Conservation (phyloP, 192 early-diverging fungal species). For the Phycomyces nitens region DNA sequence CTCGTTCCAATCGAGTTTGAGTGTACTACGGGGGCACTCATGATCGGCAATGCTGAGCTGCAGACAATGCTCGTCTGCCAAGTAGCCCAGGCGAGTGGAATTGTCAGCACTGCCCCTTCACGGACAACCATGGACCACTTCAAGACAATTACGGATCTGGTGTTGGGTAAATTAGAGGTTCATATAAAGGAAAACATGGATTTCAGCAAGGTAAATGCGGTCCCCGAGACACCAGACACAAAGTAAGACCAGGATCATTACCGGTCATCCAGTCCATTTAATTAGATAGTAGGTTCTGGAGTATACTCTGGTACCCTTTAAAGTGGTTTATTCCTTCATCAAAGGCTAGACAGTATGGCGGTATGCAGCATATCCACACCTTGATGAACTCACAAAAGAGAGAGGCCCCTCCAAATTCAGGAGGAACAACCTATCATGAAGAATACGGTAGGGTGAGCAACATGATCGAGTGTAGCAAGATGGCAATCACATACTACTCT, state of each 20-base stretch:
- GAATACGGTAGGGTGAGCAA: slow-evolving; percentile 70
- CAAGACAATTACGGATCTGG: slow-evolving; percentile 49
- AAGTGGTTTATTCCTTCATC: not conserved
- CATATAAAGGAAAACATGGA: slow-evolving; percentile 60
- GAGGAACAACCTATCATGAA: slow-evolving; percentile 19
- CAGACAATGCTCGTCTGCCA: slow-evolving; percentile 56
- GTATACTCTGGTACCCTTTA: not conserved
- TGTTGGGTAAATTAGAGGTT: slow-evolving; percentile 50
- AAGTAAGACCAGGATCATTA: not conserved
- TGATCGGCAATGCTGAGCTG: slow-evolving; percentile 67
- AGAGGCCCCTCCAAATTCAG: not conserved
- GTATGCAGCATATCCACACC: slow-evolving; percentile 22
- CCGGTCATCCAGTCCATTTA: too few species aligned
- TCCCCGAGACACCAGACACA: not conserved
- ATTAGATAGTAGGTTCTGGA: not conserved
- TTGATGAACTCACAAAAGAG: slow-evolving; percentile 9
- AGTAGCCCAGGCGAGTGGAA: slow-evolving; percentile 55
- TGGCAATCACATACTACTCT: slow-evolving; percentile 59
- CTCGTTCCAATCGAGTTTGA: slow-evolving; percentile 67
- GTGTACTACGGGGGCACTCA: slow-evolving; percentile 60
- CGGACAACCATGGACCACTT: slow-evolving; percentile 58
- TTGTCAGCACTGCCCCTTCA: slow-evolving; percentile 51
- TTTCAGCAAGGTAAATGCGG: slow-evolving; percentile 42
- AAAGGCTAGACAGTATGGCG: slow-evolving; percentile 16
- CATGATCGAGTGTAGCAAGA: slow-evolving; percentile 52